Evolutionary conservation across 139 green algal species (phyloP), one percentile per base, ranked within the genome.

Genomic region (Zygnema circumcarinatum): DNA sequence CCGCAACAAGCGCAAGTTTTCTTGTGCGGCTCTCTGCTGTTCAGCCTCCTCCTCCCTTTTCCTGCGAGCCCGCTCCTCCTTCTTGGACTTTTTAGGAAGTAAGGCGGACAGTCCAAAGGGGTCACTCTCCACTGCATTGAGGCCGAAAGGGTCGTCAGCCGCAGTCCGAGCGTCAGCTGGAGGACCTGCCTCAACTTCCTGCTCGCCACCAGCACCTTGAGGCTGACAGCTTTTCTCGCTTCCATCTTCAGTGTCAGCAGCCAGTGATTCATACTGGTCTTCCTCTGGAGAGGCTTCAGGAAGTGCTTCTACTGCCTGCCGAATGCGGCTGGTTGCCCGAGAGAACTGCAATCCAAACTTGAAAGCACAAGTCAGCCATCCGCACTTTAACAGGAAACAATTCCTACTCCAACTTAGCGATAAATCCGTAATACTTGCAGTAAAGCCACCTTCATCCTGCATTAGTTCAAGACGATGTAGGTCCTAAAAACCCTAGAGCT

Each of bases 261-360:
- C 32, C 2, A 38, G 33, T 62, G 53, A 40, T n/a, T 81, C 67
- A 54, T 38, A 29, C n/a, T 80, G 36, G 38, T 81, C n/a, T 31
- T 54, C 1, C 47, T 40, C 54, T 11, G 2, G 36, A 47, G 80
- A 47, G 33, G 56, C 80, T 1, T 80, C 80, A 41, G 80, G 54
- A 16, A 86, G 25, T 42, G 21, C 42, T 69, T 86, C 80, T 40
- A 86, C 33, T 40, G 74, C 25, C 29, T 86, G 80, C 52, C 47
- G 39, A 35, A 86, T n/a, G 29, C 38, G 53, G 56, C 25, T n/a
- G 0, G 67, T 81, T 0, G 56, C 80, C 80, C 76, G 74, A 38
- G 80, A 86, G 2, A 86, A 88, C 82, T 88, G 82, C 16, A 16
- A 39, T 3, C 47, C 47, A n/a, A n/a, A n/a, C n/a, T n/a, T n/a